Base-by-base conservation (phyloP, 768 basidiomycete genomes). In the Lactarius sp. region DNA sequence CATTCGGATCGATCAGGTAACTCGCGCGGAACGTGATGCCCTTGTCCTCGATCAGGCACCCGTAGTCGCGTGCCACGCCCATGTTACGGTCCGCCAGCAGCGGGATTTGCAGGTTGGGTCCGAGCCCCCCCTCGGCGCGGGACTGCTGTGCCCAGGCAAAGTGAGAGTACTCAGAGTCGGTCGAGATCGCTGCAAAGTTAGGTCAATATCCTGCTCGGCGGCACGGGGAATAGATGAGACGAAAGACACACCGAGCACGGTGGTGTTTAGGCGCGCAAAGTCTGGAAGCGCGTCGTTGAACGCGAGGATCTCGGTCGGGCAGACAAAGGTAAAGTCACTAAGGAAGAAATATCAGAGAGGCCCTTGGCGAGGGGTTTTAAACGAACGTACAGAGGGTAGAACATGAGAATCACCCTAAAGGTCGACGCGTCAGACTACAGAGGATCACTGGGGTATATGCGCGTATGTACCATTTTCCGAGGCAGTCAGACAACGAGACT, bases 251-350 rank as follows among this genome's bases (percentile, higher is more conserved):
- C 91, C 90, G 66, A 96, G 83, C 50, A 96, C 87, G 44, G 79
- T 79, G 33, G 91, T 86, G 73, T 86, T 83, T 66, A 94, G 77
- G 58, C 80, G 81, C 59, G 84, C 79, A 80, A 96, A 94, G 65
- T 82, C 79, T 56, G 84, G 72, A 37, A 96, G 83, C 9, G 92
- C 87, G 65, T 92, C 90, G 74, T 96, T 94, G 82, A 94, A 97
- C 1, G 94, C 94, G 52, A 95, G 83, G 72, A 97, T 95, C 76
- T 96, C 94, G 61, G 93, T 94, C n/a, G 92, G 92, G 77, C 92
- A 95, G 70, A 91, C 90, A 69, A 90, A 91, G 44, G 91, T 92
- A 75, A 91, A 92, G 71, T 90, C 89, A 80, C 88, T 92, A 65
- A 14, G 18, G 9, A 31, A 60, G 27, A 37, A 49, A 31, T 13